Conservation (phyloP, 1,284 basidiomycete species). For the Singerocomus rubriflavus region DNA sequence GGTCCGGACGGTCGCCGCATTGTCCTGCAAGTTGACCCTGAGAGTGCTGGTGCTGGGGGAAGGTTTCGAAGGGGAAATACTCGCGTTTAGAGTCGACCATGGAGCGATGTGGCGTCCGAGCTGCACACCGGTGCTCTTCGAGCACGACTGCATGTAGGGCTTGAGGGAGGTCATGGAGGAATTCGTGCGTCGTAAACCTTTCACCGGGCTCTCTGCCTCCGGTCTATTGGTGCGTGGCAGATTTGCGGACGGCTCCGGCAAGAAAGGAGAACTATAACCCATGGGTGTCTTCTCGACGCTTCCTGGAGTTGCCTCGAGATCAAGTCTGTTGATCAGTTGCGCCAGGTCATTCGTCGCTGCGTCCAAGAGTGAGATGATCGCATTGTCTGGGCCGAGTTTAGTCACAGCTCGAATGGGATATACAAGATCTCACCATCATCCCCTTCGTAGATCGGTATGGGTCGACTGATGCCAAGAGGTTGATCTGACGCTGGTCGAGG, state of each 20-base stretch:
- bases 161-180: slow-evolving; percentile 56
- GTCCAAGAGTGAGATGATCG: slow-evolving; percentile 64
- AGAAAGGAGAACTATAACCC: slow-evolving; percentile 24
- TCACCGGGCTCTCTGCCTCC: slow-evolving; percentile 41
- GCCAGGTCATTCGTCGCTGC: slow-evolving; percentile 77
- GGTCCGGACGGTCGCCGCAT: slow-evolving; percentile 29
- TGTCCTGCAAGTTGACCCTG: slow-evolving; percentile 5
- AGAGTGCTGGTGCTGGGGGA: slow-evolving; percentile 21
- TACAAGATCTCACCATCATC: slow-evolving; percentile 38
- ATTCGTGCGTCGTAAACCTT: slow-evolving; percentile 37
- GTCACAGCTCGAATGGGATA: neutral
- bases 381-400: slow-evolving; percentile 35
- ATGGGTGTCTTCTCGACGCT: slow-evolving; percentile 49
- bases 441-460: slow-evolving; percentile 52
- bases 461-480: slow-evolving; percentile 46
- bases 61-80: slow-evolving; percentile 45
- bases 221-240: neutral
- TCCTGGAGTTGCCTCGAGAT: slow-evolving; percentile 69
- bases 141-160: slow-evolving; percentile 53
- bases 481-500: slow-evolving; percentile 66
- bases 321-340: slow-evolving; percentile 67
- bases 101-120: slow-evolving; percentile 63
- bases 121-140: slow-evolving; percentile 23
- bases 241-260: neutral
- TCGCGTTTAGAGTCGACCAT: slow-evolving; percentile 52